Percentiles rank a stretch among this genome's conserved stretches.
Conservation (phyloP, 1,284 basidiomycete genomes). For the Clitocybe nebularis region DNA sequence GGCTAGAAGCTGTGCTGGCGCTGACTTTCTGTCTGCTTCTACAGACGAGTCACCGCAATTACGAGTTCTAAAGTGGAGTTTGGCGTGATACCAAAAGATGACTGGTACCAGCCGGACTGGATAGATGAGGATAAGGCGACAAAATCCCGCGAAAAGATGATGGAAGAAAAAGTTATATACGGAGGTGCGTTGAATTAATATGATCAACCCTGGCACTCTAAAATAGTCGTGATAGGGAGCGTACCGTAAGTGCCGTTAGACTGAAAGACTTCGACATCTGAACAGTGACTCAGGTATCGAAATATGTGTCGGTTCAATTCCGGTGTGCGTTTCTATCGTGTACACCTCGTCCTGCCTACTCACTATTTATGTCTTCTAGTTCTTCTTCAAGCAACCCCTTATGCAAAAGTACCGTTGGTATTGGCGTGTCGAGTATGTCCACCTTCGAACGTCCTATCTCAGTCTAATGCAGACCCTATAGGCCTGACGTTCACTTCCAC, state of each 20-base stretch:
- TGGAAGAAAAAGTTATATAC: conserved; percentile 77
- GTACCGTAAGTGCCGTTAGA: conserved; percentile 24
- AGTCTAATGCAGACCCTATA: conserved; percentile 19
- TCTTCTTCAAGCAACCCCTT: conserved; percentile 17
- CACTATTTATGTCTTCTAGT: conserved; percentile 12
- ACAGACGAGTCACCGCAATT: conserved; percentile 15
- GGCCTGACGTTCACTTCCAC: conserved; percentile 69
- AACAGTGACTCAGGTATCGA: conserved; percentile 29
- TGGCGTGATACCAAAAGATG: conserved; percentile 73
- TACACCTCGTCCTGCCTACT: neutral
- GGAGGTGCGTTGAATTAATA: conserved; percentile 44
- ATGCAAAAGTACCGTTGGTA: conserved; percentile 53
- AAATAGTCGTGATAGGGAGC: conserved; percentile 21
- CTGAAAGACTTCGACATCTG: neutral
- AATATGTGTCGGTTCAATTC: conserved; percentile 87
- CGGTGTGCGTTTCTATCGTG: conserved; percentile 36
- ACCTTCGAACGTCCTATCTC: too few species aligned
- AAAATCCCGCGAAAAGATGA: conserved; percentile 67
- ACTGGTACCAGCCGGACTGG: conserved; percentile 85
- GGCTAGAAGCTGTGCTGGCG: neutral
- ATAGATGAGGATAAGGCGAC: conserved; percentile 77
- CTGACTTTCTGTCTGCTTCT: neutral
- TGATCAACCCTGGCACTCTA: neutral
- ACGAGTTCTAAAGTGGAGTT: conserved; percentile 17
- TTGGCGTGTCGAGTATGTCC: conserved; percentile 55